Evolutionary conservation across 495 filamentous ascomycete species (phyloP).

Genomic region (Penicillium desertorum): DNA sequence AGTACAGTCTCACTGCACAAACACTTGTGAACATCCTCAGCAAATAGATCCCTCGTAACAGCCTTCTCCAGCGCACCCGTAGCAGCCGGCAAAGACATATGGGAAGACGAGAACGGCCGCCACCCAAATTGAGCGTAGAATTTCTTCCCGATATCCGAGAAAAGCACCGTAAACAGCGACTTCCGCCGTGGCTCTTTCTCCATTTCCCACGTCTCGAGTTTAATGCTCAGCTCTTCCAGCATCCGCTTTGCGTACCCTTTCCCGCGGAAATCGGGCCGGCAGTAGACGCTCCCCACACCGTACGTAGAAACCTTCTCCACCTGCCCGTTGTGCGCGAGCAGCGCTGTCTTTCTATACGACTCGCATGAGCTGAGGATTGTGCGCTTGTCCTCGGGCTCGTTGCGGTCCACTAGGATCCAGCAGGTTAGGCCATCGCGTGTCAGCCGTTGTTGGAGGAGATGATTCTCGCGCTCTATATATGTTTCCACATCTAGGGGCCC

Average conservation of each 20-base stretch:
- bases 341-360: constrained; percentile 71
- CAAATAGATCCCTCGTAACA: constrained; percentile 25
- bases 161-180: constrained; percentile 69
- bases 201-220: constrained; percentile 53
- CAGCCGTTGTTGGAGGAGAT: constrained; percentile 64
- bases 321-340: constrained; percentile 49
- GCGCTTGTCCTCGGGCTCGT: constrained; percentile 47
- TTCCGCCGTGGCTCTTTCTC: constrained; percentile 38
- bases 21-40: constrained; percentile 31
- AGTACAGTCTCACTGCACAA: constrained; percentile 40
- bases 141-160: constrained; percentile 92
- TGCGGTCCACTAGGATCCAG: constrained; percentile 78
- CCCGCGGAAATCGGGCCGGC: constrained; percentile 66
- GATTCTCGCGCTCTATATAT: constrained; percentile 77
- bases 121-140: constrained; percentile 87
- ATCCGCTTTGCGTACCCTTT: constrained; percentile 77
- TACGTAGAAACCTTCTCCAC: constrained; percentile 69
- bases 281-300: constrained; percentile 86
- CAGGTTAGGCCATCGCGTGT: constrained; percentile 72
- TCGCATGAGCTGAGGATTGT: constrained; percentile 81
- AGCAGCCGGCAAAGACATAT: constrained; percentile 61
- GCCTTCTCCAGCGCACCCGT: constrained; percentile 21
- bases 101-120: constrained; percentile 68
- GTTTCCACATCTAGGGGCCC: constrained; percentile 60
- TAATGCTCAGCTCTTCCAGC: constrained; percentile 56